Base-by-base conservation (phyloP, 2,329 filamentous ascomycete genomes). In the Hymenoscyphus infarciens region DNA sequence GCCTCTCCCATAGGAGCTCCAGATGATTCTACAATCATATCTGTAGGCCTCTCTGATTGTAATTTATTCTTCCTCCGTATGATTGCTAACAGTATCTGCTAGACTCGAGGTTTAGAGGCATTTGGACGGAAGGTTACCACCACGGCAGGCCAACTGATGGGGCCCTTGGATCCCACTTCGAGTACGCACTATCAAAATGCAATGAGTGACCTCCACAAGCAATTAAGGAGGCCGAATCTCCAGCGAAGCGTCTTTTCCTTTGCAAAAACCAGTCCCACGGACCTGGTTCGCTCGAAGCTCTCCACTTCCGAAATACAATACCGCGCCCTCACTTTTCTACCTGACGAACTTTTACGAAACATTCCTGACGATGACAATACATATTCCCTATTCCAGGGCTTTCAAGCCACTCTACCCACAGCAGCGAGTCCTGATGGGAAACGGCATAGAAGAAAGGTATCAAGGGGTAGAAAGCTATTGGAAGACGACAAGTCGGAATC, bases 321-420 rank as follows among this genome's bases (percentile, higher is more conserved):
- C 71, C 90, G 95, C 68, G 95, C 95, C 56, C 79, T 98, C 61
- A 88, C 92, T 54, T 93, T 90, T 74, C 82, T 99, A 39, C 87
- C 95, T 57, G 94, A 99, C 77, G 93, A 97, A 66, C 84, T 99
- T 69, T 85, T 99, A 56, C 81, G 82, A 68, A 93, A 97, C 74
- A 94, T 97, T 58, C 95, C 95, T 69, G 92, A 96, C 64, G 84
- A 89, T 74, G 87, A 88, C 25, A 96, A 91, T 76, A 81, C 87
- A 16, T 99, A 96, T 78, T 97, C 93, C 49, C 82, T 99, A 54
- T 98, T 99, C 76, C 91, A 99, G 76, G 95, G 95, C 68, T 99
- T 99, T 76, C 88, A 96, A 78, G 95, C 94, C 56, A 93, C 87
- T 67, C 82, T 97, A 66, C 93, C 93, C 2, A 85, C 87, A 66